Evolutionary conservation across 1,284 basidiomycete species (phyloP).

Genomic region (Cutaneotrichosporon dermatis): DNA sequence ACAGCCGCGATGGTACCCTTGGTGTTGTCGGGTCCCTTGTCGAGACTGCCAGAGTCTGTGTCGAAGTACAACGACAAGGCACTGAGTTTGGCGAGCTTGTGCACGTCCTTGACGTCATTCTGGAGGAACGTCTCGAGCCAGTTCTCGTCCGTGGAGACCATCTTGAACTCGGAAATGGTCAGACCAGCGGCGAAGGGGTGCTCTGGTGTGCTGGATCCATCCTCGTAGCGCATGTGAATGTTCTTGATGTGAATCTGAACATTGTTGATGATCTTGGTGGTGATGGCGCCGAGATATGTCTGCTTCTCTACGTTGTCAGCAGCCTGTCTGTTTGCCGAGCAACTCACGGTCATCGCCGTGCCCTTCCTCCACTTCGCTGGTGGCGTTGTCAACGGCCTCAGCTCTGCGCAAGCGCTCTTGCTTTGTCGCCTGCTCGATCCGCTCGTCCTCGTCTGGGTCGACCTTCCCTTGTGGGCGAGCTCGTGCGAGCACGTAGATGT

Average conservation of each 20-base stretch:
- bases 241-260: constrained; percentile 93
- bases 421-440: constrained; percentile 77
- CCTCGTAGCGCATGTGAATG: constrained; percentile 95
- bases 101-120: constrained; percentile 79
- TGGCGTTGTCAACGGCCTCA: constrained; percentile 70
- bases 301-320: constrained; percentile 54
- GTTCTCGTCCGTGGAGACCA: constrained; percentile 83
- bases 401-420: constrained; percentile 83
- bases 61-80: constrained; percentile 94
- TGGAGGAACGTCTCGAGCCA: constrained; percentile 97
- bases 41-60: constrained; percentile 78
- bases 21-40: constrained; percentile 56
- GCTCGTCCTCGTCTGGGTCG: constrained; percentile 80
- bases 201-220: constrained; percentile 88
- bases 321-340: too few relatives aligned
- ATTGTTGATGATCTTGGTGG: constrained; percentile 92
- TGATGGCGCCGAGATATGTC: constrained; percentile 74
- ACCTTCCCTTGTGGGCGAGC: constrained; percentile 50
- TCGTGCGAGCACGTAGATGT: constrained; percentile 76
- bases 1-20: constrained; percentile 73
- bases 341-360: constrained; percentile 34
- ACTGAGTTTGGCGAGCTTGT: constrained; percentile 87
- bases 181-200: constrained; percentile 93
- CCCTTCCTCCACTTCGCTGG: constrained; percentile 50
- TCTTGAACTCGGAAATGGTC: constrained; percentile 87